Evolutionary conservation across 768 basidiomycete species (phyloP), one percentile per base, ranked within the genome.

Genomic region (Tremella fuciformis): DNA sequence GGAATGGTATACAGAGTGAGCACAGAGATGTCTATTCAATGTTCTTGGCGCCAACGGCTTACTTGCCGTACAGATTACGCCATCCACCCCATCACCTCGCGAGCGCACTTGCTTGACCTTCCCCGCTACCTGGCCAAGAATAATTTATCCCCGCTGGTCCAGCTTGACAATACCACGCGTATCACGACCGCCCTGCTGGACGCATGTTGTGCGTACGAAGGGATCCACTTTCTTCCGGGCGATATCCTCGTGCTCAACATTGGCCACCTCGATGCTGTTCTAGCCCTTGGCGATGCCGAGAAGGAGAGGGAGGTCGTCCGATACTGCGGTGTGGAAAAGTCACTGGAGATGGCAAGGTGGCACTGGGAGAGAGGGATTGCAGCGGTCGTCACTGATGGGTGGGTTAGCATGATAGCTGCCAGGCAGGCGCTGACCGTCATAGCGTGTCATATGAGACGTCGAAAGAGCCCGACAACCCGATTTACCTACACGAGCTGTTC

Each of bases 351-450:
- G 19, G 16, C 63, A 22, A 42, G 34, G 26, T 68, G 66, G 66
- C 60, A 60, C 53, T 68, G 66, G 66, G 61, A 68, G 40, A 59
- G 65, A 13, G 60, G 64, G 8, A 55, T 68, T 16, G 58, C 61
- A 2, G 66, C 66, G 6, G 66, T 65, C n/a, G 63, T 46, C 13
- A 49, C 50, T 13, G 66, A 68, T 48, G 42, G 49, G 62, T 66
- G 22, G 48, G 65, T 47, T 18, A 22, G 8, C 9, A 9, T 16
- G 13, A 34, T 34, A 34, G 29, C 29, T 34, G 6, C 29, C 11
- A 34, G 29, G 29, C n/a, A n/a, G n/a, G n/a, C n/a, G n/a, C 29
- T 34, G 29, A 34, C 29, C 4, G 29, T 34, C 11, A 4, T 34
- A 34, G 29, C 29, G 29, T 34, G 29, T 34, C 29, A 11, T 34